phyloP scores from a whole-genome alignment of 306 rosid species.

The Begonia fuchsioides region DNA sequence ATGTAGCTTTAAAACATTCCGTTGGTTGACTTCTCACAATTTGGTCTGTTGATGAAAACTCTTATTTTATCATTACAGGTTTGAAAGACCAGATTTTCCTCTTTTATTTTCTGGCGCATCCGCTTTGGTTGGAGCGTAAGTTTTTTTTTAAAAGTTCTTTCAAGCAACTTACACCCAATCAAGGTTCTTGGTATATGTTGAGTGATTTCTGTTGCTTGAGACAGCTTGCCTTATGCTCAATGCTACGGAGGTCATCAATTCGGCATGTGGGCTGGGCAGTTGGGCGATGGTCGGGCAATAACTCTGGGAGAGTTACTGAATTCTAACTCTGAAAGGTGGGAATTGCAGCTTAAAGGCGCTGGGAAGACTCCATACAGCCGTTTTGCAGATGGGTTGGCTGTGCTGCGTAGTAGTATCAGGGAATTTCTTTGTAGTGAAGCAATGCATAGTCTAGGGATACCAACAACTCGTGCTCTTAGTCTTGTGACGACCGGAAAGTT shows the following conservation, averaged over 20 bases:
- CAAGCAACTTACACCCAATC: neutral
- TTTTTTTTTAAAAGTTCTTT: slow-evolving; percentile 5
- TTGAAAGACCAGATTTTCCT: slow-evolving; percentile 77
- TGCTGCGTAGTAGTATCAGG: slow-evolving; percentile 90
- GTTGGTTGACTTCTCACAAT: neutral
- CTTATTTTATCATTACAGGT: slow-evolving; percentile 38
- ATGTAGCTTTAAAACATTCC: neutral
- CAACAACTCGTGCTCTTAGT: slow-evolving; percentile 90
- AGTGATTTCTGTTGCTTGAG: slow-evolving; percentile 8
- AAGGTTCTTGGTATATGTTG: slow-evolving; percentile 8
- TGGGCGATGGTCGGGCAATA: slow-evolving; percentile 98
- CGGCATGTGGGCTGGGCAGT: slow-evolving; percentile 99
- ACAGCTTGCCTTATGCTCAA: slow-evolving; percentile 84
- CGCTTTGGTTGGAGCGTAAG: slow-evolving; percentile 78
- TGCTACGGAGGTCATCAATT: slow-evolving; percentile 99
- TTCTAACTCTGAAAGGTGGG: slow-evolving; percentile 82
- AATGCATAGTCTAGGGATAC: slow-evolving; percentile 87
- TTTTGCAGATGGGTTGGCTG: slow-evolving; percentile 95
- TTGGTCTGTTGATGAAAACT: too few relatives aligned
- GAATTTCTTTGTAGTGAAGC: slow-evolving; percentile 99
- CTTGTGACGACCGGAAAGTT: slow-evolving; percentile 75
- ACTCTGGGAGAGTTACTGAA: slow-evolving; percentile 83
- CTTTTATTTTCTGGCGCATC: slow-evolving; percentile 71
- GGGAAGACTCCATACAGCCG: slow-evolving; percentile 98
- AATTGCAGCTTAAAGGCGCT: slow-evolving; percentile 92